phyloP scores from a whole-genome alignment of 2,329 filamentous ascomycete species.

The Trichoderma asperellum region DNA sequence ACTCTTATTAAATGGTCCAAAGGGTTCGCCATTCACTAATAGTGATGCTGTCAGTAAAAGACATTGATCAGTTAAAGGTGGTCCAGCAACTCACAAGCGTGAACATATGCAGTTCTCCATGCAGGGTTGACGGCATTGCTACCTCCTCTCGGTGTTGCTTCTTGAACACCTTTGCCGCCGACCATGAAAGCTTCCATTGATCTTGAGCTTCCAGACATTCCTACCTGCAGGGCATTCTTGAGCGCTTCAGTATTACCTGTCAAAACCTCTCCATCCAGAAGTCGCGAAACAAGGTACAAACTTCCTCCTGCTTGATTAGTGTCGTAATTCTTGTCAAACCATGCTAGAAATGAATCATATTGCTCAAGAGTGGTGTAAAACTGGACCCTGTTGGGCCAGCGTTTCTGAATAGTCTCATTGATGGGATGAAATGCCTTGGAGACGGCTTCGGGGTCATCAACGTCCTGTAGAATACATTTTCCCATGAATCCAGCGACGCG shows the following conservation, averaged over 20 bases:
- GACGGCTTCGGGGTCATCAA: conserved; percentile 37
- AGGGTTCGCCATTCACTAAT: conserved; percentile 37
- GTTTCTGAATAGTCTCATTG: conserved; percentile 44
- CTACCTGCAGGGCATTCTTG: conserved; percentile 44
- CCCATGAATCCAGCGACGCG: conserved; percentile 45
- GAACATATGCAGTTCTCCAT: conserved; percentile 53
- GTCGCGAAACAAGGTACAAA: conserved; percentile 47
- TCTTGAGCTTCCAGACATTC: conserved; percentile 36
- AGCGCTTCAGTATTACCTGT: conserved; percentile 42
- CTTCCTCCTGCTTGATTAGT: conserved; percentile 42
- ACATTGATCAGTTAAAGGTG: too few species aligned
- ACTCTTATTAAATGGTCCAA: conserved; percentile 41
- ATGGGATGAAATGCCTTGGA: conserved; percentile 41
- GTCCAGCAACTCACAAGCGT: conserved; percentile 42
- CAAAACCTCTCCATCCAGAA: conserved; percentile 47
- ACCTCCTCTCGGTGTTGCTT: conserved; percentile 51
- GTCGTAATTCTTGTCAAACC: conserved; percentile 46
- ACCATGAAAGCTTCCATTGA: conserved; percentile 47
- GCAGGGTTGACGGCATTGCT: conserved; percentile 54
- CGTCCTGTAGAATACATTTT: conserved; percentile 44
- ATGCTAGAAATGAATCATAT: conserved; percentile 45
- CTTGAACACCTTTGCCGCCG: conserved; percentile 48
- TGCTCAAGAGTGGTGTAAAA: conserved; percentile 31
- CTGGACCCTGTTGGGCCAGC: conserved; percentile 41
- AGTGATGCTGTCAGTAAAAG: not conserved